Evolutionary conservation across 768 basidiomycete species (phyloP).

Genomic region (Fibroporia radiculosa): DNA sequence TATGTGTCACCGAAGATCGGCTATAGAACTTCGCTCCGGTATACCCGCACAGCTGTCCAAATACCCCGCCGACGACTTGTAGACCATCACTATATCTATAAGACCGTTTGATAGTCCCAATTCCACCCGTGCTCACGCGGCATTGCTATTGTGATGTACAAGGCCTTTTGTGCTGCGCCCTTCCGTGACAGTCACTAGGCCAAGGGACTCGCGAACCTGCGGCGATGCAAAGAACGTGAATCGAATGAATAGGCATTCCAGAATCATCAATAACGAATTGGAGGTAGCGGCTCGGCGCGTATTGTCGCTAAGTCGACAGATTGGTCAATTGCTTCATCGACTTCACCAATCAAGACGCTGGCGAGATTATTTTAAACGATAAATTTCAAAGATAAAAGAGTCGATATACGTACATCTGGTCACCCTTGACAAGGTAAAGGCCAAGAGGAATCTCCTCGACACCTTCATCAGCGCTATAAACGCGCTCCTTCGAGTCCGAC

Average conservation of each 20-base stretch:
- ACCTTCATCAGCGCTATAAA: constrained; percentile 85
- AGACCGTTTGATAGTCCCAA: not conserved
- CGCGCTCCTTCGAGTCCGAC: constrained; percentile 87
- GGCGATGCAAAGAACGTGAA: too few species aligned
- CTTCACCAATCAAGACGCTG: constrained; percentile 75
- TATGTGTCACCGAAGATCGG: too few species aligned
- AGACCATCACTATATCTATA: not conserved
- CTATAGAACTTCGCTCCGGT: too few species aligned
- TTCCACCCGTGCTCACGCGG: not conserved
- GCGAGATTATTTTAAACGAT: constrained; percentile 4
- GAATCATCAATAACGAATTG: constrained; percentile 77
- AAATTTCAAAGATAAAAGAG: not conserved
- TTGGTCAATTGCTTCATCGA: constrained; percentile 77
- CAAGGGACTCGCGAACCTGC: too few species aligned
- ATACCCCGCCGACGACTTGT: too few species aligned
- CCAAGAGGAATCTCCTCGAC: constrained; percentile 94
- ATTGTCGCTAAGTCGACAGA: constrained; percentile 68
- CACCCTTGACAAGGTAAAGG: constrained; percentile 95
- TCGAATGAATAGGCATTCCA: too few species aligned
- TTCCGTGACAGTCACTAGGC: too few species aligned
- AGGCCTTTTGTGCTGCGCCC: too few species aligned
- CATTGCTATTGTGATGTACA: not conserved
- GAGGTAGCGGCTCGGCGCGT: constrained; percentile 80
- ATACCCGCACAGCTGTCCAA: too few species aligned
- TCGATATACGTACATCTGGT: constrained; percentile 77